Base-by-base conservation (phyloP, 257 asterid genomes). In the Solanum pinnatisectum region DNA sequence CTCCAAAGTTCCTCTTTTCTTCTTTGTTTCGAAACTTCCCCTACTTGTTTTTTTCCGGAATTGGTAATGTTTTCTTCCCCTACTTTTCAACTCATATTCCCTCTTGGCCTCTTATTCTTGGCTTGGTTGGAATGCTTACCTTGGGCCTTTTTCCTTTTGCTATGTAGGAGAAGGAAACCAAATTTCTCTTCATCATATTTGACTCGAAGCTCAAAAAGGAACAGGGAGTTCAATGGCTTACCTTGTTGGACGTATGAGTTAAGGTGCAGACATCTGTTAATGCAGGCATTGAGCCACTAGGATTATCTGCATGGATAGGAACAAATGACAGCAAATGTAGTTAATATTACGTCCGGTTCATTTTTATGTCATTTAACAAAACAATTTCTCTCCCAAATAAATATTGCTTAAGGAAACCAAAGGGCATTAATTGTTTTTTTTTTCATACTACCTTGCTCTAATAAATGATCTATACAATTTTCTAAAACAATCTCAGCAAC, bases 301-400 rank as follows among this genome's bases (percentile, higher is more conserved):
- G 78, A 65, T 85, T 88, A 52, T 88, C 96, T 94, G 95, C 90
- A 77, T 49, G 83, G 87, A 77, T n/a, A 89, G 42, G 89, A 85
- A 56, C 71, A 86, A 88, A 72, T 46, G 46, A 46, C 46, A 72
- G 68, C 20, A 86, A 77, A 15, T 86, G 84, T 63, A 73, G 35
- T 86, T 16, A 52, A 16, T 32, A 74, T 10, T 37, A 36, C 5
- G 18, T 36, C 20, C 10, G 2, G 32, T 37, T 52, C 52, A 74
- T 74, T 22, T 22, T 74, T 36, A 37, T 37, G 49, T 74, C 32
- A 22, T 74, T 74, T 22, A 74, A 16, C 83, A 36, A 20, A 36
- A n/a, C 36, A 78, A n/a, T 13, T 44, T 78, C 27, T 4, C 37
- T 42, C 60, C 36, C 32, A 40, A 78, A 25, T 40, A 77, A 40